phyloP scores from a whole-genome alignment of 139 green algal species.

The Gonium pectorale region DNA sequence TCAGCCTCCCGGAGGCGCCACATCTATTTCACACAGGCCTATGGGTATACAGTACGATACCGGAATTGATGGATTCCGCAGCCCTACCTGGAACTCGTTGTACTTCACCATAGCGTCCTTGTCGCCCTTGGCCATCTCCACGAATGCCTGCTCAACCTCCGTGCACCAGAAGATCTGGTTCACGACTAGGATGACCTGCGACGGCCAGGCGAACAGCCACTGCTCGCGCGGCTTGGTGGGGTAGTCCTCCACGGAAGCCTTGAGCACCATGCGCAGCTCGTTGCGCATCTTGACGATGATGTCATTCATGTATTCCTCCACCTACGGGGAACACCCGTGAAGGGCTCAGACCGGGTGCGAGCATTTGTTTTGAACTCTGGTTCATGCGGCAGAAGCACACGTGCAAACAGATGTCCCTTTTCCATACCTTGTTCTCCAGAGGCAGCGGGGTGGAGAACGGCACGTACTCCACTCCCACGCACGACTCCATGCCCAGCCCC shows the following conservation, averaged over 20 bases:
- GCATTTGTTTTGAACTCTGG: too few species aligned
- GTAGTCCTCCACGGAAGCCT: constrained; percentile 81
- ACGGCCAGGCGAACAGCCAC: constrained; percentile 91
- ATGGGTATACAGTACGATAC: too few species aligned
- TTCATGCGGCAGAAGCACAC: too few species aligned
- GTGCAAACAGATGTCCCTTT: too few species aligned
- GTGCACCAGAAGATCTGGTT: constrained; percentile 94
- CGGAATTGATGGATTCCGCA: background rate
- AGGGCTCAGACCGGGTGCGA: too few species aligned
- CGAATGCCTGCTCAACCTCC: constrained; percentile 87
- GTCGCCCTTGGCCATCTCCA: constrained; percentile 70
- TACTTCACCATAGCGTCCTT: constrained; percentile 81
- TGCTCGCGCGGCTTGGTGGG: constrained; percentile 72
- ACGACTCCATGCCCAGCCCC: constrained; percentile 87
- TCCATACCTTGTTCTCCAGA: constrained; percentile 86
- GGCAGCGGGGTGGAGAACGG: constrained; percentile 74
- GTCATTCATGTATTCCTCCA: constrained; percentile 92
- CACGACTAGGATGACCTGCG: constrained; percentile 91
- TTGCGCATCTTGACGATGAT: constrained; percentile 87
- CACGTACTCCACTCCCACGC: constrained; percentile 87
- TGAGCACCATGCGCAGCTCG: constrained; percentile 82
- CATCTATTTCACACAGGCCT: too few species aligned
- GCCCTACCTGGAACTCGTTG: constrained; percentile 85
- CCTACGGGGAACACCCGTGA: too few species aligned
- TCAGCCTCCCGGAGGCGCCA: too few species aligned